phyloP scores from a whole-genome alignment of 208 protist species.

The Trypanosomatidae sp. region DNA sequence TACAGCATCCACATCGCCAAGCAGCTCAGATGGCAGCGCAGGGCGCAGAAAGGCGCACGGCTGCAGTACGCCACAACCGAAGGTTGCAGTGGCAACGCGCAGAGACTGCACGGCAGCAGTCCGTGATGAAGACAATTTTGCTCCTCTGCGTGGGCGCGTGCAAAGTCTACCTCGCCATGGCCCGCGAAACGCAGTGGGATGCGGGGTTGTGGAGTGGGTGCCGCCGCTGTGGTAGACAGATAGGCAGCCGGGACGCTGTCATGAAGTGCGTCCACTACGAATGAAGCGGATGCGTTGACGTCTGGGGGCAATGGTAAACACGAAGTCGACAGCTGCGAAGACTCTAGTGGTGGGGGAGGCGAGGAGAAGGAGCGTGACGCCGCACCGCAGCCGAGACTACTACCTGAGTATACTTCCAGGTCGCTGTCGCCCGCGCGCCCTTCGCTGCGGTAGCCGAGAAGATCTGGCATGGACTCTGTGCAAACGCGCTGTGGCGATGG shows the following conservation, averaged over 20 bases:
- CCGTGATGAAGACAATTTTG: slow-evolving; percentile 34
- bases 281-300: background rate
- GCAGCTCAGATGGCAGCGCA: slow-evolving; percentile 66
- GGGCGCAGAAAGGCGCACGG: slow-evolving; percentile 62
- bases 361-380: background rate
- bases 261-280: background rate
- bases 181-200: slow-evolving; percentile 36
- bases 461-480: background rate
- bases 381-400: background rate
- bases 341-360: background rate
- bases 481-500: slow-evolving; percentile 7
- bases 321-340: background rate
- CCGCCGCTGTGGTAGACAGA: background rate
- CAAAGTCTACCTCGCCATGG: slow-evolving; percentile 53
- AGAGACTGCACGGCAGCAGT: slow-evolving; percentile 69
- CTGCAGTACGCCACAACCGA: slow-evolving; percentile 65
- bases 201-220: background rate
- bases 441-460: slow-evolving; percentile 14
- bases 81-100: slow-evolving; percentile 57
- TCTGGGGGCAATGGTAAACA: background rate
- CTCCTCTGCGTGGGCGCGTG: slow-evolving; percentile 46
- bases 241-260: background rate
- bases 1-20: slow-evolving; percentile 77
- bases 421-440: background rate
- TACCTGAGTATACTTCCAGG: background rate